Evolutionary conservation across 176 grass and related monocot genomes (phyloP), one percentile per base, ranked within the genome.

Genomic region (Zea luxurians): DNA sequence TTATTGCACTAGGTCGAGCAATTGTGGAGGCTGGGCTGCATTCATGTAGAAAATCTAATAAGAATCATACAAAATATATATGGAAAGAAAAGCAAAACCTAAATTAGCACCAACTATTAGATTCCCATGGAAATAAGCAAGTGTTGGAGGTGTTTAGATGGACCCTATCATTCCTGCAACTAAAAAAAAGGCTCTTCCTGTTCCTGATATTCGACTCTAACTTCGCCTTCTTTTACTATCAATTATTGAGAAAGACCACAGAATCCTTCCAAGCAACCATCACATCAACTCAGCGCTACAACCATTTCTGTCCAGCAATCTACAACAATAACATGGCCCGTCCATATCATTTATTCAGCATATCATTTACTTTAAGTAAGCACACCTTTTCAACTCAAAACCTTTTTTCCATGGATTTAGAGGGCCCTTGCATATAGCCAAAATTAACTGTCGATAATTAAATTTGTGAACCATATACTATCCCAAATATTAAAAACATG

Each of bases 201-300:
- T 60, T 68, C 18, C 87, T 81, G 36, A 72, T 86, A 76, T 86
- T 86, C 54, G 35, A 86, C 7, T 35, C 69, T 68, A 86, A 58
- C 83, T 83, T 86, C 44, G 35, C 52, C 58, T 55, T 83, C 83
- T 69, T 81, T 79, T 78, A 78, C 54, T 37, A 65, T 45, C 79
- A 86, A 90, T 86, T 82, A 90, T 90, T 83, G 82, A 84, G 13
- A 76, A 81, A 71, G 48, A 13, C 4, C 16, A 49, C 64, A 21
- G 71, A 74, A 84, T 89, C 71, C 82, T 77, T 89, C 71, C 82
- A 71, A 77, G 71, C 58, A 80, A 57, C 68, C 6, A 46, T 76
- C 86, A 88, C 77, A 84, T 80, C 76, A 3, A 45, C 40, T 84
- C 27, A 84, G 80, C 34, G 10, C 48, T 80, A 70, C 64, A 76